phyloP scores from a whole-genome alignment of 495 filamentous ascomycete genomes.

The Hypoxylon fragiforme region DNA sequence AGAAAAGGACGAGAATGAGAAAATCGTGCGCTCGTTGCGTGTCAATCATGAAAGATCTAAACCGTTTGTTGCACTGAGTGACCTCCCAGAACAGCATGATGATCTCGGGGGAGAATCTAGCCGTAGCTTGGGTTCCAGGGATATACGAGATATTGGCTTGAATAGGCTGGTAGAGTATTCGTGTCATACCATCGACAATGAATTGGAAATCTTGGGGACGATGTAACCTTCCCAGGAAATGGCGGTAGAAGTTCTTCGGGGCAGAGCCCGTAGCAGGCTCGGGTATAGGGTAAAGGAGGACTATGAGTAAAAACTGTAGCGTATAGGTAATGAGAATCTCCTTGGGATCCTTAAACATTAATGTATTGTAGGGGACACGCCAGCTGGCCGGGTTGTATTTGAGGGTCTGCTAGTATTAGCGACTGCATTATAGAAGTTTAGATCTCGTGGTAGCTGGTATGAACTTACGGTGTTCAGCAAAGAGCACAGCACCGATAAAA shows the following conservation, averaged over 20 bases:
- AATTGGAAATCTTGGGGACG: conserved; percentile 98
- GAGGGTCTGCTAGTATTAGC: conserved; percentile 64
- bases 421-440: neutral
- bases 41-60: conserved; percentile 95
- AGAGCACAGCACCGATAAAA: conserved; percentile 87
- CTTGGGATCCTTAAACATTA: conserved; percentile 91
- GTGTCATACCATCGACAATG: conserved; percentile 92
- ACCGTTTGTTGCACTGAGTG: conserved; percentile 96
- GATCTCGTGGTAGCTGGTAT: neutral
- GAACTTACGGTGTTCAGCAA: conserved; percentile 87
- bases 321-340: conserved; percentile 90
- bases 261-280: conserved; percentile 63
- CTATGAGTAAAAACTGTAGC: conserved; percentile 84
- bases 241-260: conserved; percentile 86
- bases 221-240: conserved; percentile 89
- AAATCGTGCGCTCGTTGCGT: conserved; percentile 94
- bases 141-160: conserved; percentile 86
- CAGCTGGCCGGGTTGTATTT: conserved; percentile 96
- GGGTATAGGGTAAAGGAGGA: conserved; percentile 88
- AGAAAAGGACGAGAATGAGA: conserved; percentile 86
- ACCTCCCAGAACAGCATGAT: conserved; percentile 98
- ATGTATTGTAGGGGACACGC: conserved; percentile 92
- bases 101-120: conserved; percentile 94
- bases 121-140: conserved; percentile 77
- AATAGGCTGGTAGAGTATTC: conserved; percentile 89